Evolutionary conservation across 371 early-diverging fungal genomes (phyloP).

Genomic region (Rhizomucor pusillus): DNA sequence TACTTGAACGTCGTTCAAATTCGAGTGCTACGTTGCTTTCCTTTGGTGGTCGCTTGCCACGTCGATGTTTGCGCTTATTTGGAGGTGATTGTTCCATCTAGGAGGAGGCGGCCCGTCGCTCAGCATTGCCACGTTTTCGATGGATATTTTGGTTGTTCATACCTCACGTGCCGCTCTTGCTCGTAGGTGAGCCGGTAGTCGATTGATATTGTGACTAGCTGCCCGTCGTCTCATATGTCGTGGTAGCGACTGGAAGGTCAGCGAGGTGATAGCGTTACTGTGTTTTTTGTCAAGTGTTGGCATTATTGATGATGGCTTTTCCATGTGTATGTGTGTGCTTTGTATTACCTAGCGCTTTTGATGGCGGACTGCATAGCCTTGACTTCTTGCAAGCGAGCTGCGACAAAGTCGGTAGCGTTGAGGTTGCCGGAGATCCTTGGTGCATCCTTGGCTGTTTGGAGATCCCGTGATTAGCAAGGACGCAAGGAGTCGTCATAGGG

Average conservation of each 20-base stretch:
- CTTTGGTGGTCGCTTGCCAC: slow-evolving; percentile 11
- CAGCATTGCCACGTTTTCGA: too few relatives aligned
- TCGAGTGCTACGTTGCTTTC: slow-evolving; percentile 12
- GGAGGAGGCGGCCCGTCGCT: too few relatives aligned
- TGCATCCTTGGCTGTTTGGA: slow-evolving; percentile 7
- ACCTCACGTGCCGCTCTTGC: slow-evolving; percentile 73
- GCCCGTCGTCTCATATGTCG: slow-evolving; percentile 86
- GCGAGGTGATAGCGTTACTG: slow-evolving; percentile 26
- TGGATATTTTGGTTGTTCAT: neutral
- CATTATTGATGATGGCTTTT: neutral
- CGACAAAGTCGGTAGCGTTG: slow-evolving; percentile 19
- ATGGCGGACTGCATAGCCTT: slow-evolving; percentile 74
- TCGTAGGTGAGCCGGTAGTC: slow-evolving; percentile 74
- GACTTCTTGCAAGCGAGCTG: slow-evolving; percentile 77
- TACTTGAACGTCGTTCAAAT: slow-evolving; percentile 20
- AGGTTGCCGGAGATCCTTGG: slow-evolving; percentile 15
- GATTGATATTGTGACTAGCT: slow-evolving; percentile 86
- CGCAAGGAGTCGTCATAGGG: neutral
- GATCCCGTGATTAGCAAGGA: neutral
- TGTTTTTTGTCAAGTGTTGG: neutral
- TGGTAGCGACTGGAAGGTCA: slow-evolving; percentile 84
- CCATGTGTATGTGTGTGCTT: too few relatives aligned
- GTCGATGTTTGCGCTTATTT: slow-evolving; percentile 3
- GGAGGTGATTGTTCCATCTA: slow-evolving; percentile 17
- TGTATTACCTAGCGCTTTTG: slow-evolving; percentile 37